Base-by-base conservation (phyloP, 352 stramenopile species). In the Pythium dissotocum region DNA sequence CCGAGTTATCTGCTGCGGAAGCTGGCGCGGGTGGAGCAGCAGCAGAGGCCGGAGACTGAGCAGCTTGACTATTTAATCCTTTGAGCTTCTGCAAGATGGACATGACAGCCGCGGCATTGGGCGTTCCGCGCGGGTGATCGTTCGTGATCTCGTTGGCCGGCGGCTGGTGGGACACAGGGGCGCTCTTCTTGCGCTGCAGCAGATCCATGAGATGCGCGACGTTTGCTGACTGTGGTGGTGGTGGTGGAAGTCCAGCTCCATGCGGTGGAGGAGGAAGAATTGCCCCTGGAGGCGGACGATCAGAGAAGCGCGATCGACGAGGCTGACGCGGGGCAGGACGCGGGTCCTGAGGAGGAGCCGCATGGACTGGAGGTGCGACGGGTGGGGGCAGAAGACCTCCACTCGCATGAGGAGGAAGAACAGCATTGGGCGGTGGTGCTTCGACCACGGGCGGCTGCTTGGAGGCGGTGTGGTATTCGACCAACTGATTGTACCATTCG, bases 11-110 rank as follows among this genome's bases (percentile, higher is more conserved):
- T 14, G 32, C 30, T 48, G 69, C 40, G 30, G 68, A 42, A 3
- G 64, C 54, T 51, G 28, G 55, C 32, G 26, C 14, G 0, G 63
- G 65, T 69, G 58, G n/a, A 56, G 49, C 40, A 60, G 42, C 48
- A 54, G 61, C 26, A 4, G 55, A 24, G 0, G 58, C 38, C 10
- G 60, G 46, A 0, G 42, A 52, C 24, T 28, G 58, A 18, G 32
- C 30, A 38, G 55, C 54, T 44, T 42, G 77, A 74, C 21, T 58
- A 24, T 76, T 77, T 56, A 94, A 56, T 0, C 80, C 83, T 57
- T 93, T 91, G 28, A 95, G 73, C 63, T 93, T 93, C 67, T 94
- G 83, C 52, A 95, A 64, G 36, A 95, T 92, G 6, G 85, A 94
- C 86, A 94, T 95, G 32, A 95, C 88, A 12, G 85, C 86, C 14